Base-by-base conservation (phyloP, 2,329 filamentous ascomycete species). In the Talaromyces islandicus region DNA sequence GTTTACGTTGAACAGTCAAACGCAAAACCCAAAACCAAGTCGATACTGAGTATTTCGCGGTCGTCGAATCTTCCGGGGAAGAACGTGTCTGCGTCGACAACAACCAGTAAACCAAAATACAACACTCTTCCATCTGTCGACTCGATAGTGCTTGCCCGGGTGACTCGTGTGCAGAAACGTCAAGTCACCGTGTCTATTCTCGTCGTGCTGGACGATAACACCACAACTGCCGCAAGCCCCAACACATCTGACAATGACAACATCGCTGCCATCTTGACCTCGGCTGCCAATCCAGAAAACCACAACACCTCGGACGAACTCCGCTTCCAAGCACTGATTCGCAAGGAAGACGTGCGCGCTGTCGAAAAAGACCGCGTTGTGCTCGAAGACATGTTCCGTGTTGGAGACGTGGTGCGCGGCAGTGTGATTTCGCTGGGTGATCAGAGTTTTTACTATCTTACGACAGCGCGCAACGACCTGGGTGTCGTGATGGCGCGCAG, bases 361-460 rank as follows among this genome's bases (percentile, higher is more conserved):
- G 96, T 94, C 19, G 94, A 99, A 78, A 96, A 97, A 78, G 94
- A 97, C 73, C 90, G 91, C 67, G 91, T 97, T 50, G 91, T 89
- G 73, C 90, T 97, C 64, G 88, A 91, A 66, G 92, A 96, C 73
- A 90, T 88, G 69, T 97, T 97, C 72, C 84, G 92, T 65, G 92
- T 95, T 0, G 94, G 94, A 0, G 94, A 99, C 78, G 86, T 97
- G 65, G 90, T 99, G 56, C 80, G 91, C 56, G 94, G 91, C 4
- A 84, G 88, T 59, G 92, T 99, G 69, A 94, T 96, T 61, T 94
- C 90, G 7, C 77, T 97, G 14, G 94, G 94, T 41, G 94, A 99
- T 72, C 92, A 97, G 77, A 87, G 89, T 56, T 96, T 91, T 69
- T 99, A 97, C 74, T 99, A 97, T 74, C 83, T 96, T n/a, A 90